Percentiles rank a stretch among this genome's conserved stretches.
Evolutionary conservation across 2,329 filamentous ascomycete genomes (phyloP).

Genomic region (Ophiosphaerella narmari): DNA sequence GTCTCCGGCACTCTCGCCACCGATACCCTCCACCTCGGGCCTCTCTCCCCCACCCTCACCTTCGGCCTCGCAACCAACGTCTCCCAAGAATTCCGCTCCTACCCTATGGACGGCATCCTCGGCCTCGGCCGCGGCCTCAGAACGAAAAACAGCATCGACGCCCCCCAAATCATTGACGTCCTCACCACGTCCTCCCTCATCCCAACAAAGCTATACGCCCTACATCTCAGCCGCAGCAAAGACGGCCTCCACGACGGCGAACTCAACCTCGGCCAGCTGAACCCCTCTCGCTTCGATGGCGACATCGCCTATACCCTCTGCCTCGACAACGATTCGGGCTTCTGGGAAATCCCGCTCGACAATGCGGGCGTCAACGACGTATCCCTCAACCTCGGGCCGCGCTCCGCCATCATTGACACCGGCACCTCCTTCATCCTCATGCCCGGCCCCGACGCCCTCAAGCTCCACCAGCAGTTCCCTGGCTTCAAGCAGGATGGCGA

Average conservation of each 20-base stretch:
- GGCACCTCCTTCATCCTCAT: constrained; percentile 81
- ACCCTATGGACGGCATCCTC: constrained; percentile 86
- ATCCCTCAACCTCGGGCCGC: constrained; percentile 51
- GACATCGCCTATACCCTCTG: constrained; percentile 69
- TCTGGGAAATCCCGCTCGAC: constrained; percentile 75
- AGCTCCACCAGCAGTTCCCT: constrained; percentile 70
- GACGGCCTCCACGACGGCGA: constrained; percentile 74
- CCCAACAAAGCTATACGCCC: constrained; percentile 68
- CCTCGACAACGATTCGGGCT: constrained; percentile 55
- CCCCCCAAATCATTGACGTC: constrained; percentile 69
- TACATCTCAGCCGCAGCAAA: constrained; percentile 69
- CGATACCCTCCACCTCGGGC: constrained; percentile 71
- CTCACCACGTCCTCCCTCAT: constrained; percentile 63
- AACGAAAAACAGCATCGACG: constrained; percentile 48
- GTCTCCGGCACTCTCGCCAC: constrained; percentile 69
- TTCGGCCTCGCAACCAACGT: constrained; percentile 76
- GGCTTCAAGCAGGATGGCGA: constrained; percentile 62
- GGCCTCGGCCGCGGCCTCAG: constrained; percentile 69
- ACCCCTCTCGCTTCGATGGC: constrained; percentile 69
- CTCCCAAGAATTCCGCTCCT: constrained; percentile 74
- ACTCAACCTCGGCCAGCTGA: constrained; percentile 74
- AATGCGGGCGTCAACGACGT: constrained; percentile 67
- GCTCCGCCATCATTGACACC: constrained; percentile 77
- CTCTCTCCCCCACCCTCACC: constrained; percentile 64
- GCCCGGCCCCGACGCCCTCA: constrained; percentile 67